Base-by-base conservation (phyloP, 1,284 basidiomycete species). In the Irpex rosettiformis region DNA sequence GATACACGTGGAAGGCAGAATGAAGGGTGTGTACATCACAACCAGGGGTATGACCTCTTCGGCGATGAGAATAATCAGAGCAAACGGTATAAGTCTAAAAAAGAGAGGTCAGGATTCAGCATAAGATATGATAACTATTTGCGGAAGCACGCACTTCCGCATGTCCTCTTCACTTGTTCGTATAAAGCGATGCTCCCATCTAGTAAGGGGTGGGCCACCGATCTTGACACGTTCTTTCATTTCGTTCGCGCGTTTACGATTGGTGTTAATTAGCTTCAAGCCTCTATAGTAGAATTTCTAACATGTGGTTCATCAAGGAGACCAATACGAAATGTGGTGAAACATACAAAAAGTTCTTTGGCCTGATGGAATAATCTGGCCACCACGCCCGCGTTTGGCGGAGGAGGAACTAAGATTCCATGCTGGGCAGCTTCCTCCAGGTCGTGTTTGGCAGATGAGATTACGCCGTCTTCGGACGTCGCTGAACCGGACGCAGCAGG, bases 1-100 rank as follows among this genome's bases (percentile, higher is more conserved):
- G 58, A 94, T 80, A 68, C 92, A 94, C 2, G 93, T 94, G 3
- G 91, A 94, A 0, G 93, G 93, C 29, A 95, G 83, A 74, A 94
- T 81, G 67, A 82, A 84, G 1, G 93, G 93, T n/a, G 85, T 87
- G 69, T 92, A 95, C 62, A 95, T 83, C 28, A 92, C 92, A 60
- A 94, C 83, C 60, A 95, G 79, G 8, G 93, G 93, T 59, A 95
- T 83, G 48, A 91, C 72, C 71, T 95, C 93, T 70, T 95, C 93
- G 3, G 92, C 74, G 21, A 93, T 74, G 28, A 92, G 70, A 43
- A 93, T 78, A 58, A 93, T 86, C 63, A 91, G 68, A 10, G 93
- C 68, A 74, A 95, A 95, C 0, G 93, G 91, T 1, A 93, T 77
- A 47, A 95, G 79, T 74, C 92, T 94, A 64, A 30, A 10, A 25